phyloP scores from a whole-genome alignment of 352 stramenopile species.

The Paralagenidium karlingii region DNA sequence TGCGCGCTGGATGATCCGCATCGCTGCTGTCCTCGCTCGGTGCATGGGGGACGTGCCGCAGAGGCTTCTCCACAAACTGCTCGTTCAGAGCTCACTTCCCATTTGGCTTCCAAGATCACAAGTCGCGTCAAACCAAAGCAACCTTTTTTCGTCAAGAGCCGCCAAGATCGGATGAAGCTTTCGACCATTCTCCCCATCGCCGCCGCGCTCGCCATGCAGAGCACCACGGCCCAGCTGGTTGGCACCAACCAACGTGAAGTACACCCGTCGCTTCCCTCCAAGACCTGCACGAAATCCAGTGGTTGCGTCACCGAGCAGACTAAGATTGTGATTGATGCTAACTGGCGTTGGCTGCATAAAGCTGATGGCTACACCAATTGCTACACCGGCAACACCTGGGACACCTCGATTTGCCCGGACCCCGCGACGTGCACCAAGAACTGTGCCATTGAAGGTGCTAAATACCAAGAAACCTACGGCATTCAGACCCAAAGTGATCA shows the following conservation, averaged over 20 bases:
- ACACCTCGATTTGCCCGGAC: conserved; percentile 4
- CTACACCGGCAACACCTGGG: conserved; percentile 3
- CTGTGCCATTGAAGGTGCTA: conserved; percentile 25
- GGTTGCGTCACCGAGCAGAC: background rate
- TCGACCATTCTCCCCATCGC: too few species aligned
- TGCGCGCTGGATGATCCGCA: too few species aligned
- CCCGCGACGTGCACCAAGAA: background rate
- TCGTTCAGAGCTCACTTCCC: too few species aligned
- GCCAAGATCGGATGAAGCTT: too few species aligned
- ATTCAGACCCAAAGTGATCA: background rate
- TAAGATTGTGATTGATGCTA: conserved; percentile 3
- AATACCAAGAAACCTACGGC: conserved; percentile 34
- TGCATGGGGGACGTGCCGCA: too few species aligned
- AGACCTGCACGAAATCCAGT: background rate
- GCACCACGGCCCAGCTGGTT: background rate
- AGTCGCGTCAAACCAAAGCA: too few species aligned
- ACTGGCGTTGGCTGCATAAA: conserved; percentile 5
- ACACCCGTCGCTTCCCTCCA: background rate
- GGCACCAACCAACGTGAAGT: background rate
- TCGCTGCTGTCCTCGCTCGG: too few species aligned
- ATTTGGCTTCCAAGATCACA: too few species aligned
- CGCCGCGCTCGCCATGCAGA: too few species aligned
- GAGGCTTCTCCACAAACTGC: too few species aligned
- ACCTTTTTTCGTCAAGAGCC: too few species aligned
- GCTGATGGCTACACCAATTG: conserved; percentile 1